Evolutionary conservation across 2,329 filamentous ascomycete genomes (phyloP).

Genomic region (Bipolaris sorokiniana): DNA sequence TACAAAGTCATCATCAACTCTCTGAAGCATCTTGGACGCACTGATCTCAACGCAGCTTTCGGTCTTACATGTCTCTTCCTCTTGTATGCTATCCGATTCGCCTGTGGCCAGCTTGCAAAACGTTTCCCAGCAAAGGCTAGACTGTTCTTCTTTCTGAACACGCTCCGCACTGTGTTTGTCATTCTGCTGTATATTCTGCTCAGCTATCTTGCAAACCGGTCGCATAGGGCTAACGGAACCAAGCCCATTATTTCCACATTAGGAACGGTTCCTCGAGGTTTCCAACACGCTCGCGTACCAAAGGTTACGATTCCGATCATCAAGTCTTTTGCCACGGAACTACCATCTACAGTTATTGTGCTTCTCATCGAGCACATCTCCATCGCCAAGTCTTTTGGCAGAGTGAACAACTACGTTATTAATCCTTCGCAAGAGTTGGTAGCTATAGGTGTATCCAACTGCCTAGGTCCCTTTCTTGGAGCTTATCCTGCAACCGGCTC

Average conservation of each 20-base stretch:
- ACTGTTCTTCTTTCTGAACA: slow-evolving; percentile 86
- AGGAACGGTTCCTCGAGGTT: slow-evolving; percentile 80
- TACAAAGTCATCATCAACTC: slow-evolving; percentile 87
- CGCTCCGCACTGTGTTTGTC: slow-evolving; percentile 87
- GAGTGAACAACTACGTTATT: slow-evolving; percentile 97
- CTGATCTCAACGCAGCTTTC: slow-evolving; percentile 77
- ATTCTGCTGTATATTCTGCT: slow-evolving; percentile 92
- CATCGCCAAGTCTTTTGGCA: slow-evolving; percentile 94
- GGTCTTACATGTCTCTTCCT: slow-evolving; percentile 79
- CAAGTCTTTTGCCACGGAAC: slow-evolving; percentile 68
- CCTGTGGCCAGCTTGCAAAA: slow-evolving; percentile 69
- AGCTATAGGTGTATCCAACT: slow-evolving; percentile 87
- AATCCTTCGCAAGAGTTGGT: slow-evolving; percentile 96
- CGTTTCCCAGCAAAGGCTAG: slow-evolving; percentile 73
- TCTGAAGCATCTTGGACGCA: slow-evolving; percentile 69
- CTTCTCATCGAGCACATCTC: slow-evolving; percentile 96
- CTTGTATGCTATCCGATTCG: slow-evolving; percentile 72
- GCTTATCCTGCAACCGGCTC: slow-evolving; percentile 93
- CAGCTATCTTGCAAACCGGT: slow-evolving; percentile 81
- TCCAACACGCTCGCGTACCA: slow-evolving; percentile 79
- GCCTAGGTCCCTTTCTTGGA: slow-evolving; percentile 88
- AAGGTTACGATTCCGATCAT: slow-evolving; percentile 70
- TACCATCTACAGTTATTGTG: slow-evolving; percentile 89
- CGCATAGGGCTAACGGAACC: slow-evolving; percentile 43
- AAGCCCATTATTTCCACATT: slow-evolving; percentile 76